A percentile compares a stretch with the other conserved stretches of the same genome.
phyloP scores from a whole-genome alignment of 177 flowering plant genomes.

The Telopea speciosissima region DNA sequence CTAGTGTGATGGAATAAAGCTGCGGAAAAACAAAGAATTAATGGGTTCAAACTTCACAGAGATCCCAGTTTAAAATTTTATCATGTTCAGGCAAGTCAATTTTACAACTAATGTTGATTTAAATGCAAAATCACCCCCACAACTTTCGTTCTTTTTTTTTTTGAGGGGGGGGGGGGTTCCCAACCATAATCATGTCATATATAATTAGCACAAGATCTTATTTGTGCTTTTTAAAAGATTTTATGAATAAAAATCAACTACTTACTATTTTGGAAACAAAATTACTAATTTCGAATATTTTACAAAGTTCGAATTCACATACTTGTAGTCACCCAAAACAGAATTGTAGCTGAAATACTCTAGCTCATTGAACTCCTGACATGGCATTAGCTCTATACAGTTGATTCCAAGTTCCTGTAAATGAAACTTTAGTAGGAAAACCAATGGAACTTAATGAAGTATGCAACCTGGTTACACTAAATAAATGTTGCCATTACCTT shows the following conservation, averaged over 20 bases:
- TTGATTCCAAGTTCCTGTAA: conserved; percentile 88
- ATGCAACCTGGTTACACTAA: background rate
- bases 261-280: background rate
- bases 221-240: too few species aligned
- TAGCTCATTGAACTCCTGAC: conserved; percentile 94
- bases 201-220: too few species aligned
- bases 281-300: background rate
- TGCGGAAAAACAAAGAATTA: background rate
- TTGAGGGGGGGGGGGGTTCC: too few species aligned
- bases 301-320: conserved; percentile 12
- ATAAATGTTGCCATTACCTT: background rate
- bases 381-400: conserved; percentile 96
- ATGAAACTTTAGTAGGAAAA: conserved; percentile 5
- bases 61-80: background rate
- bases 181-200: too few species aligned
- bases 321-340: conserved; percentile 78
- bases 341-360: conserved; percentile 84
- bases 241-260: background rate
- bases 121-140: background rate
- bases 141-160: too few species aligned
- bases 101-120: background rate
- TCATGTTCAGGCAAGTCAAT: background rate
- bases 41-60: background rate
- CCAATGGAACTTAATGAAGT: background rate
- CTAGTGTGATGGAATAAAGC: background rate